These are phyloP conservation scores for Martiniozyma asiatica DNA, from an alignment of 1,139 yeast species.

Conservation along the genomic window DNA sequence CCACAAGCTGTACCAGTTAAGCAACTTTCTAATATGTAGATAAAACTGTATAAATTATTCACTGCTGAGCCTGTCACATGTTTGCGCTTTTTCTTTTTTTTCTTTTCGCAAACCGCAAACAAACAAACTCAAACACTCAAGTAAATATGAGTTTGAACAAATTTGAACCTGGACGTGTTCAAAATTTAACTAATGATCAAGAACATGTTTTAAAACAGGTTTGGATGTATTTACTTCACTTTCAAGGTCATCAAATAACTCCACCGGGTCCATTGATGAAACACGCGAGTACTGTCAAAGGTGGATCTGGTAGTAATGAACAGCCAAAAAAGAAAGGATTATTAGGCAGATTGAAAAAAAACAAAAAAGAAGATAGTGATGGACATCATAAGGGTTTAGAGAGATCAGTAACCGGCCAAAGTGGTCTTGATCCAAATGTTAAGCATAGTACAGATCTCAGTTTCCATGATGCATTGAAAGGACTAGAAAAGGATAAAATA, in stretches of 20 bases:
- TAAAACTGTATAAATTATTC: too few relatives aligned
- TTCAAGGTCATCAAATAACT: conserved; percentile 37
- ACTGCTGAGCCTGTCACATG: too few relatives aligned
- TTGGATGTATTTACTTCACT: conserved; percentile 57
- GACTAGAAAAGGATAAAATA: conserved; percentile 31
- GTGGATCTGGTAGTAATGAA: conserved; percentile 7
- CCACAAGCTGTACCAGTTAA: too few relatives aligned
- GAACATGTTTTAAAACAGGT: conserved; percentile 61
- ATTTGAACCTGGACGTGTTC: conserved; percentile 39
- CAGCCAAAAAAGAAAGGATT: conserved; percentile 21
- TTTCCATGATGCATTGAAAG: conserved; percentile 23
- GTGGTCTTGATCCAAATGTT: conserved; percentile 20
- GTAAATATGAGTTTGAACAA: too few relatives aligned
- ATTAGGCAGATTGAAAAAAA: conserved; percentile 15
- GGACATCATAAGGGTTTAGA: conserved; percentile 7
- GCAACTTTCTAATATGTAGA: too few relatives aligned
- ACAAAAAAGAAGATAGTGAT: conserved; percentile 4
- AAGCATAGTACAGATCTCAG: conserved; percentile 16
- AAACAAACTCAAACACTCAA: too few relatives aligned
- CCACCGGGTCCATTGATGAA: conserved; percentile 16
- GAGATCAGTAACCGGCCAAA: conserved; percentile 12
- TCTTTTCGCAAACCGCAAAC: too few relatives aligned
- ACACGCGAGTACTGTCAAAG: conserved; percentile 5
- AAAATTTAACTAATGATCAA: conserved; percentile 47
- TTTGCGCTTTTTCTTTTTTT: too few relatives aligned